Evolutionary conservation across 768 basidiomycete species (phyloP), one percentile per base, ranked within the genome.

Genomic region (Melanogaster broomeanus): DNA sequence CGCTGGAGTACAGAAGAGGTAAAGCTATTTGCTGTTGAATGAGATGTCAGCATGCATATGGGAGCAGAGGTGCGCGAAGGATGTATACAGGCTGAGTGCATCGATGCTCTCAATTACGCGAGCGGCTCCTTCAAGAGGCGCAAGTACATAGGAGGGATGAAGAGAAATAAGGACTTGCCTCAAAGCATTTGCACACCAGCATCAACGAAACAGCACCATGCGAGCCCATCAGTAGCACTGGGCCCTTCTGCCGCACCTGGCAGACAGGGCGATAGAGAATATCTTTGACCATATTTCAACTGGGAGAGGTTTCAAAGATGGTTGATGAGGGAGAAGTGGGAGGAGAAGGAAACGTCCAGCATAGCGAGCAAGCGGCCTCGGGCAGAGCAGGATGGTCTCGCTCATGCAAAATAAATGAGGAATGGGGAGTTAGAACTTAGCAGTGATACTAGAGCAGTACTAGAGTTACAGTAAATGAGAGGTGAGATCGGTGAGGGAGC

Each of bases 261-360:
- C 35, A 11, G 52, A 42, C 35, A 72, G 57, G 13, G 69, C 69
- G 27, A 71, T 65, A 27, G 69, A 63, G 45, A 91, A 75, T 44
- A 92, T 81, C 33, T 75, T 76, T 6, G 76, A 70, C 90, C 90
- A 91, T 54, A 91, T 63, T 70, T 91, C 90, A 4, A 72, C 68
- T 2, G 90, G 90, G 16, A 92, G 73, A 25, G 81, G 71, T 54
- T 77, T 81, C 42, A 77, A 55, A 16, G 76, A 75, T 22, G 75
- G 77, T 37, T 69, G 75, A 6, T 74, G 64, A 12, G 87, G 88
- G 12, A 90, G 75, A 16, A 92, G 75, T 15, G 88, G 88, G 0
- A 91, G 68, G 12, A 92, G 76, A 13, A 87, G 66, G 25, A 91
- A 74, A 27, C 74, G 74, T 41, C 87, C 85, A 15, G 86, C 74